A percentile compares a stretch with the other conserved stretches of the same genome.
These are phyloP conservation scores for Acaromyces ingoldii DNA, from an alignment of 1,284 basidiomycete species.

Conservation along the genomic window DNA sequence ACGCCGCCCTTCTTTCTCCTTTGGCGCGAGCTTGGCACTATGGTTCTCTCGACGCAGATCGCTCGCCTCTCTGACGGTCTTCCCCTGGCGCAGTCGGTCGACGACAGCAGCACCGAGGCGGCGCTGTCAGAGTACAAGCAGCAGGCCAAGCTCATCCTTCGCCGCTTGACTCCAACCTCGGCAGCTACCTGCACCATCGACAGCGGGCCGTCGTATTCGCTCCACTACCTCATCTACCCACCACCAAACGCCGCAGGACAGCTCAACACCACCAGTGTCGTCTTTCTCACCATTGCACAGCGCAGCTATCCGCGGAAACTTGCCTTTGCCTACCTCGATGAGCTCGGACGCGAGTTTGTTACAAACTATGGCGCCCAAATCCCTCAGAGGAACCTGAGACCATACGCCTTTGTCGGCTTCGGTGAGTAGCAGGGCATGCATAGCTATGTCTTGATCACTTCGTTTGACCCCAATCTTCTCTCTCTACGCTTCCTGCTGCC, in stretches of 20 bases:
- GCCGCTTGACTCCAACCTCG: slow-evolving; percentile 77
- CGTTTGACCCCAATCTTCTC: background rate
- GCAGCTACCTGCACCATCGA: slow-evolving; percentile 96
- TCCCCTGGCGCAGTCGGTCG: slow-evolving; percentile 47
- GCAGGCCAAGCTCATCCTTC: slow-evolving; percentile 92
- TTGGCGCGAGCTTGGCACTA: no score
- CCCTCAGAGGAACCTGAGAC: slow-evolving; percentile 39
- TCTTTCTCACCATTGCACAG: slow-evolving; percentile 92
- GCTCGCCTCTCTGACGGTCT: slow-evolving; percentile 43
- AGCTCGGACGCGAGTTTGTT: slow-evolving; percentile 88
- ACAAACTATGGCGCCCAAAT: slow-evolving; percentile 49
- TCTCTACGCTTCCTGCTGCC: no score
- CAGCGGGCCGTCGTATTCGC: slow-evolving; percentile 59
- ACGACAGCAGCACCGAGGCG: slow-evolving; percentile 70
- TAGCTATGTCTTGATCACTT: background rate
- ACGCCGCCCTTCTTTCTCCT: no score
- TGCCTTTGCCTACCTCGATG: slow-evolving; percentile 94
- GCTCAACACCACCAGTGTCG: slow-evolving; percentile 57
- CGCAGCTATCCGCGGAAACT: slow-evolving; percentile 96
- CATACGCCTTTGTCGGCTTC: slow-evolving; percentile 48
- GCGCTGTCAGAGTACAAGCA: slow-evolving; percentile 95
- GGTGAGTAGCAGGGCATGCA: slow-evolving; percentile 7
- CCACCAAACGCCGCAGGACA: slow-evolving; percentile 27
- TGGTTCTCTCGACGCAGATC: slow-evolving; percentile 49
- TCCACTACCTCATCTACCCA: slow-evolving; percentile 79